Conservation (phyloP, 2,329 filamentous ascomycete genomes). For the Pseudogymnoascus sp. region DNA sequence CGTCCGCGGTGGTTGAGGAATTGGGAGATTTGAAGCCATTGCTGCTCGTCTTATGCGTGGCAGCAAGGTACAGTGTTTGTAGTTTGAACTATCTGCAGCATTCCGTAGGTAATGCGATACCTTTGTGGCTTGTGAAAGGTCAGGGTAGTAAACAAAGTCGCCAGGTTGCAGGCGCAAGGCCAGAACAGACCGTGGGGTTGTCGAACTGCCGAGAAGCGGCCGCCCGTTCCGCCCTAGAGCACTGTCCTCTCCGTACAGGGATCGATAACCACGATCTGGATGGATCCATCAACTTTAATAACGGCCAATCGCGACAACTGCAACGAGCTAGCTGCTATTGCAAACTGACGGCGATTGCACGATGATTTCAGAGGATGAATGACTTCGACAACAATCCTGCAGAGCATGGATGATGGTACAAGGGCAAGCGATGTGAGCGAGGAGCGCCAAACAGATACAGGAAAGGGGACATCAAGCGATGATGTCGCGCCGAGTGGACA, state of each 20-base stretch:
- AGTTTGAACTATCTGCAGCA: constrained; percentile 2
- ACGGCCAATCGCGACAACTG: constrained; percentile 1
- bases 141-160: constrained; percentile 4
- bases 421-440: constrained; percentile 2
- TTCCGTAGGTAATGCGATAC: neutral
- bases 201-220: neutral
- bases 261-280: neutral
- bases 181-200: neutral
- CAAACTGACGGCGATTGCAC: neutral
- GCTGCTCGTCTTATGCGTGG: constrained; percentile 5
- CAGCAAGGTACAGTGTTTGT: neutral
- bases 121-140: neutral
- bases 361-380: constrained; percentile 8
- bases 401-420: constrained; percentile 14
- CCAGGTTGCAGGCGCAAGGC: constrained; percentile 3
- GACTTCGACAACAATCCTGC: constrained; percentile 1
- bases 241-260: constrained; percentile 3
- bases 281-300: neutral
- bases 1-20: constrained; percentile 54
- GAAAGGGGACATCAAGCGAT: constrained; percentile 3
- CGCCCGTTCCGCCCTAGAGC: neutral
- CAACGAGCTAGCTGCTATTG: neutral
- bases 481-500: constrained; percentile 17
- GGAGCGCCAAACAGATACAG: constrained; percentile 4
- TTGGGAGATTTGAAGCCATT: constrained; percentile 54